Base-by-base conservation (phyloP, 352 stramenopile species). In the Phytopythium boreale region DNA sequence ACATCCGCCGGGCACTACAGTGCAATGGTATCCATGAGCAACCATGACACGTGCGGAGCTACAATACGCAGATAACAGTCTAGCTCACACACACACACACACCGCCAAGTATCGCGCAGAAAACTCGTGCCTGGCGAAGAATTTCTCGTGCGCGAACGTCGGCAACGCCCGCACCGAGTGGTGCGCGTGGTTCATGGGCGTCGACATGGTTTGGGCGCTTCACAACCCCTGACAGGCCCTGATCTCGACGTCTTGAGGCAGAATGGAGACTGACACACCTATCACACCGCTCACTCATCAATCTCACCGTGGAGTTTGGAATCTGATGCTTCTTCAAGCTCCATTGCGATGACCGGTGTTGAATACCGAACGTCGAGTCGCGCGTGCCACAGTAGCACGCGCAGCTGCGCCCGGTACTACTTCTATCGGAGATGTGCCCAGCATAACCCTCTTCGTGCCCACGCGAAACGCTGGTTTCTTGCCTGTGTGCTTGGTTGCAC, bases 121-220 rank as follows among this genome's bases (percentile, higher is more conserved):
- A 61, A 84, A 84, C 60, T 84, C 75, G 46, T 83, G 79, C 68
- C 80, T 66, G 53, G 72, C 74, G 55, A 86, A 84, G 66, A 78
- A 84, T 5, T 72, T 59, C 58, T 86, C 72, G 36, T 77, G 67
- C 53, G 66, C 60, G 57, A 79, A 79, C 39, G 57, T 56, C 22
- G 59, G 69, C 0, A 79, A 65, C 53, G 53, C 29, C 7, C 53
- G 53, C 26, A 59, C 53, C n/a, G 53, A 31, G 22, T 59, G 34
- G n/a, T 59, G 53, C 17, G 53, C 53, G 34, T 59, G 53, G 19
- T 47, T 27, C 53, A 59, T 59, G 36, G 53, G 6, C n/a, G 4
- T 46, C 6, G n/a, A 27, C 6, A 17, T 50, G 20, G 19, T 5
- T 50, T 50, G 34, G 34, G 10, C 7, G 34, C 34, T 10, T 39